Evolutionary conservation across 371 early-diverging fungal genomes (phyloP).

Genomic region (Enterocytospora artemiae): DNA sequence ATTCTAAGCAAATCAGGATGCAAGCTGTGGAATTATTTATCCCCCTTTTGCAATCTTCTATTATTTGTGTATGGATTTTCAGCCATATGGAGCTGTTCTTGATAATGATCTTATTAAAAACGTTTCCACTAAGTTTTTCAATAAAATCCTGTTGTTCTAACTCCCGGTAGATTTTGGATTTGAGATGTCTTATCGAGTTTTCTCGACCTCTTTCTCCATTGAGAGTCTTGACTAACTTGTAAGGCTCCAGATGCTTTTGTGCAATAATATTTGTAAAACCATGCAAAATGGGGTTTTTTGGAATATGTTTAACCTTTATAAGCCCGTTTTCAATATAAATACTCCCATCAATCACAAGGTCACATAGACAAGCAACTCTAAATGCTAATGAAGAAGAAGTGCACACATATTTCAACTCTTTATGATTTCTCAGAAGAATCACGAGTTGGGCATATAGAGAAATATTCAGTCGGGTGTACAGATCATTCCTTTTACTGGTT

Average conservation of each 20-base stretch:
- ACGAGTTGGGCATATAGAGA: too few species aligned
- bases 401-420: constrained; percentile 23
- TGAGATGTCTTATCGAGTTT: constrained; percentile 22
- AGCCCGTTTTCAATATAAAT: constrained; percentile 4
- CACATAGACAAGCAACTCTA: constrained; percentile 21
- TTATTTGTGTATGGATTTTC: constrained; percentile 14
- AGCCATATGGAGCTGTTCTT: constrained; percentile 12
- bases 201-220: constrained; percentile 37
- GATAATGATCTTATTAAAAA: constrained; percentile 28
- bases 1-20: constrained; percentile 25
- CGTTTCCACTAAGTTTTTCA: constrained; percentile 5
- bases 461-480: too few species aligned
- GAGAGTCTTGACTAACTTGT: constrained; percentile 15
- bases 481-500: too few species aligned
- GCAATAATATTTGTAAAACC: constrained; percentile 19
- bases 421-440: constrained; percentile 26
- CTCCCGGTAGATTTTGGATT: constrained; percentile 26
- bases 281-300: constrained; percentile 6
- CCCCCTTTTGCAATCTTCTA: constrained; percentile 6
- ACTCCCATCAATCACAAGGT: constrained; percentile 17
- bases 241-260: neutral
- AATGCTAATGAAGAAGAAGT: constrained; percentile 24
- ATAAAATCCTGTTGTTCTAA: constrained; percentile 17
- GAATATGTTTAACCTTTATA: neutral
- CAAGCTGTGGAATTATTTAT: neutral